Base-by-base conservation (phyloP, 441 rosid species). In the Syzygium malaccense region DNA sequence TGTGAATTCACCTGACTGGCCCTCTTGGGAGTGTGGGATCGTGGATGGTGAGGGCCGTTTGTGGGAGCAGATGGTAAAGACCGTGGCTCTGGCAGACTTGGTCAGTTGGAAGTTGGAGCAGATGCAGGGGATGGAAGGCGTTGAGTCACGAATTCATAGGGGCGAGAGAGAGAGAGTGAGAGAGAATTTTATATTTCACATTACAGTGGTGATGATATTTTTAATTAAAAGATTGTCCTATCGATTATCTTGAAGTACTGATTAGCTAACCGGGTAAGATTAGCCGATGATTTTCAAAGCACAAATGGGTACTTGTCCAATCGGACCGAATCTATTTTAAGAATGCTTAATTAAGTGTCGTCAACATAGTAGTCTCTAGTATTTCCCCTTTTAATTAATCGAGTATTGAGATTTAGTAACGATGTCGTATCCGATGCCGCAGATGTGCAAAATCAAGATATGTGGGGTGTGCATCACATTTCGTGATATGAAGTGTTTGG, bases 371-470 rank as follows among this genome's bases (percentile, higher is more conserved):
- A 37, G 11, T 41, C 23, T 68, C 45, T 6, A 12, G 25, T 41
- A 28, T 7, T 75, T 41, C 51, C 18, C 18, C 10, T 23, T 1
- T 1, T 12, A 8, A 13, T 23, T 23, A 41, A 41, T 75, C 53
- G 13, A 75, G 5, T 13, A 11, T 6, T 41, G 23, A 6, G 10
- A 23, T 75, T 75, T 13, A 14, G 51, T 2, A 1, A 12, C 1
- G 9, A 12, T 75, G 41, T 37, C 17, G 0, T 71, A 0, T 25
- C 1, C 1, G 3, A n/a, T 62, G 33, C n/a, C 1, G 2, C 0
- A 30, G n/a, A 23, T 41, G 18, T 25, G 1, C 1, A 23, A 75
- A 4, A 37, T 6, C 17, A 11, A 75, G 1, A 11, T 41, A 7
- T 64, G 18, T 11, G 28, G 6, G 12, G 26, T 2, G 28, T 19